phyloP scores from a whole-genome alignment of 257 asterid species.

The Jacaranda mimosifolia region DNA sequence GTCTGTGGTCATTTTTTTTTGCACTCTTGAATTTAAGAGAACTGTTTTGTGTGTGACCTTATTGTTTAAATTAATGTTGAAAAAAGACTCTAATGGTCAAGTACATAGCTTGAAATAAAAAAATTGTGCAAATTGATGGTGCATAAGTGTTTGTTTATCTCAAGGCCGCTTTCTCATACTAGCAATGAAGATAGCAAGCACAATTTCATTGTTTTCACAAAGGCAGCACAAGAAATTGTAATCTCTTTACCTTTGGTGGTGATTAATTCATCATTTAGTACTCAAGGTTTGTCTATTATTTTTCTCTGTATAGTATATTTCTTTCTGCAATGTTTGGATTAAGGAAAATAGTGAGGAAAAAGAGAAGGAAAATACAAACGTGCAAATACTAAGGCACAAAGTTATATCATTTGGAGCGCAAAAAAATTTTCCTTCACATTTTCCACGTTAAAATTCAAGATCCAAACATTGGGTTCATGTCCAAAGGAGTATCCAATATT shows the following conservation, averaged over 20 bases:
- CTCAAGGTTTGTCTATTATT: constrained; percentile 6
- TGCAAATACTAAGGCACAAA: too few species aligned
- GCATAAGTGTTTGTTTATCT: constrained; percentile 1
- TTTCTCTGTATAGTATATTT: neutral
- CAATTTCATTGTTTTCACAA: neutral
- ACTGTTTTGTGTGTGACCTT: neutral
- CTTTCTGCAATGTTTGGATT: neutral
- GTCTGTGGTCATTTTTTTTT: constrained; percentile 8
- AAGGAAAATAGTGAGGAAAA: too few species aligned
- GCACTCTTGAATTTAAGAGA: neutral
- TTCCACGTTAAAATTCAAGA: too few species aligned
- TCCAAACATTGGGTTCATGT: neutral
- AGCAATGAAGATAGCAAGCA: neutral
- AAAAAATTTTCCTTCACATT: too few species aligned
- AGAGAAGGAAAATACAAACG: too few species aligned
- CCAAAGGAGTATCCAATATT: constrained; percentile 6
- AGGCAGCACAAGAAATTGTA: constrained; percentile 19
- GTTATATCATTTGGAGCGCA: too few species aligned
- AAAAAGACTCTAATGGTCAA: constrained; percentile 28
- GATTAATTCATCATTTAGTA: constrained; percentile 15
- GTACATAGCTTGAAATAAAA: constrained; percentile 17
- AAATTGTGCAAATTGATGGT: constrained; percentile 8
- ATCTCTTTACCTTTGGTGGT: constrained; percentile 5
- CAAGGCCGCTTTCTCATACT: constrained; percentile 18
- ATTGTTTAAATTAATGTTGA: constrained; percentile 17